Evolutionary conservation across 495 filamentous ascomycete species (phyloP).

Genomic region (Jackrogersella multiformis): DNA sequence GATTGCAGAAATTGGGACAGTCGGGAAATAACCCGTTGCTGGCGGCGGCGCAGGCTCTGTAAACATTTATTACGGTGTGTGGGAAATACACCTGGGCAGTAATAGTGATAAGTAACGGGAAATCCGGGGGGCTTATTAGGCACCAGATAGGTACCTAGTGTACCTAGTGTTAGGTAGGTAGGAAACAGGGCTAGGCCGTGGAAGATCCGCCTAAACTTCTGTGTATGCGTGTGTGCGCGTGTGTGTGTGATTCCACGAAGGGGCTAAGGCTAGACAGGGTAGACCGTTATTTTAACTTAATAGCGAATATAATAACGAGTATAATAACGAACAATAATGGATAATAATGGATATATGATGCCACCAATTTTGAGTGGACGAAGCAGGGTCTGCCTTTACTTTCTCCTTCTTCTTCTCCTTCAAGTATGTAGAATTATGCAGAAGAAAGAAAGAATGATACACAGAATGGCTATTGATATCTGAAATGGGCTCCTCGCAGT

Average conservation of each 20-base stretch:
- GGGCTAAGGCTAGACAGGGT: neutral
- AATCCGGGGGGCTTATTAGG: constrained; percentile 32
- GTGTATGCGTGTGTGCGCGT: neutral
- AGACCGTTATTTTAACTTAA: constrained; percentile 29
- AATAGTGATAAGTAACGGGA: constrained; percentile 16
- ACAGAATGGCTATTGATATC: constrained; percentile 29
- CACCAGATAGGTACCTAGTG: too few relatives aligned
- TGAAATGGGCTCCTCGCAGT: constrained; percentile 25
- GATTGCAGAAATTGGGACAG: constrained; percentile 54
- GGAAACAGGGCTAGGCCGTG: too few relatives aligned
- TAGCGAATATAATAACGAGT: constrained; percentile 32
- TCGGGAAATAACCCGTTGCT: constrained; percentile 52
- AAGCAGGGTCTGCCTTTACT: constrained; percentile 7
- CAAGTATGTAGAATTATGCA: constrained; percentile 3
- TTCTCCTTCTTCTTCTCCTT: neutral
- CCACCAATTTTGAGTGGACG: constrained; percentile 28
- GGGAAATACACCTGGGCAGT: too few relatives aligned
- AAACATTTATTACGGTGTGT: constrained; percentile 59
- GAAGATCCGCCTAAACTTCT: constrained; percentile 25
- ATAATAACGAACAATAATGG: constrained; percentile 29
- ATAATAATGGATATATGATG: constrained; percentile 24
- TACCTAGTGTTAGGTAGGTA: too few relatives aligned
- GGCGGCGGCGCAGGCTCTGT: constrained; percentile 62
- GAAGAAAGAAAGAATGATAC: constrained; percentile 9
- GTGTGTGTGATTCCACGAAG: constrained; percentile 13